Evolutionary conservation across 345 rosid genomes (phyloP), one percentile per base, ranked within the genome.

Genomic region (Citrus medica): DNA sequence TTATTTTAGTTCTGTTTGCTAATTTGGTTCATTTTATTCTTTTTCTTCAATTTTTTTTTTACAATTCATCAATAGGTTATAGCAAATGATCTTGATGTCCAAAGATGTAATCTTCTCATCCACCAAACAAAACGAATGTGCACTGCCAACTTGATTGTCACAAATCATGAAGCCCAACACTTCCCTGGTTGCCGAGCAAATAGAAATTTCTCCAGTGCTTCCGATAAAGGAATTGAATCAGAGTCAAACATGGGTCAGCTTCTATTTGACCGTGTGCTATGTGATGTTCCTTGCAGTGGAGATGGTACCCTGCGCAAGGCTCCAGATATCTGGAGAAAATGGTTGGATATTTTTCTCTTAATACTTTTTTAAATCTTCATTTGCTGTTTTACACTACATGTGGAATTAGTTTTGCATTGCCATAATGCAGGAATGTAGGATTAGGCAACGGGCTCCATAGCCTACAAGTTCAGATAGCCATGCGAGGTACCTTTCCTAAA

Each of bases 221-320:
- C 84, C 32, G 84, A 77, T 77, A 81, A 76, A 67, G 86, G 74
- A 8, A 86, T 30, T 79, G 74, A 85, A 59, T 40, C 35, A 30
- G 87, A 85, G 79, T 79, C 80, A 7, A 72, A 81, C 66, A 76
- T 81, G 53, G 82, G 78, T 66, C 95, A 92, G 82, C 95, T 91
- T 71, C 82, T 89, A 17, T 96, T 96, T 89, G 97, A 96, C 75
- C 97, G 98, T 64, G 97, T 96, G 76, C 75, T 96, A 42, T 96
- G 98, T 46, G 99, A 96, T 76, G 99, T 96, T 80, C 98, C 98
- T 16, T 94, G 98, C 88, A 94, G 99, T 78, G 98, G 98, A 76
- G 99, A 94, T 84, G 98, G 98, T 53, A 94, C 99, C 67, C 91
- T 94, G 38, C 93, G 98, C 84, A 96, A 96, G 89, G 98, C 99